Conservation (phyloP, 305 asterid species). For the Solanum hybrid region DNA sequence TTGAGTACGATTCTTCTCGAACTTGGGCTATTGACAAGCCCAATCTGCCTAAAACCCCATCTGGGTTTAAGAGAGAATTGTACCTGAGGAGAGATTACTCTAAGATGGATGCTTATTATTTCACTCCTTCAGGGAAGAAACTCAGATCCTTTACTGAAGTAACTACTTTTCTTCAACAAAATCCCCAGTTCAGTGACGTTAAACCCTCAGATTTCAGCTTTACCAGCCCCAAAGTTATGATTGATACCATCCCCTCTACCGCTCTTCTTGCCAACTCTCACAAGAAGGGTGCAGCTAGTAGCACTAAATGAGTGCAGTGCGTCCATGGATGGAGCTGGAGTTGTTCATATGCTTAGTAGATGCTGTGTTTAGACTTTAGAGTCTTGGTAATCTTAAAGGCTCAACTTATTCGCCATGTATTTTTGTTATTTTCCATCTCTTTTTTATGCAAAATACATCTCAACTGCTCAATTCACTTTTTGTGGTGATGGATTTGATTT, state of each 20-base stretch:
- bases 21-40: slow-evolving; percentile 55
- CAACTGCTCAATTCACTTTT: background rate
- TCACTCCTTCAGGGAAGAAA: slow-evolving; percentile 26
- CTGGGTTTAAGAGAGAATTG: slow-evolving; percentile 33
- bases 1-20: slow-evolving; percentile 27
- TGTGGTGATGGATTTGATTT: background rate
- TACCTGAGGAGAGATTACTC: slow-evolving; percentile 29
- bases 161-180: slow-evolving; percentile 22
- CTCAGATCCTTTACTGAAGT: slow-evolving; percentile 35
- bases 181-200: slow-evolving; percentile 20
- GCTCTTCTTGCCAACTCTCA: background rate
- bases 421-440: background rate
- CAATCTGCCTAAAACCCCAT: slow-evolving; percentile 37
- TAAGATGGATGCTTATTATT: slow-evolving; percentile 35
- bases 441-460: background rate
- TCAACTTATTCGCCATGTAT: background rate
- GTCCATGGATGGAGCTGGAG: background rate
- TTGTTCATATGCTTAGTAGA: background rate
- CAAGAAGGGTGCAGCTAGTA: background rate
- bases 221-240: slow-evolving; percentile 28
- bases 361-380: background rate
- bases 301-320: background rate
- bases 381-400: background rate
- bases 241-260: slow-evolving; percentile 22
- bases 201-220: slow-evolving; percentile 36